These are phyloP conservation scores for Sisymbrium altissimum DNA, from an alignment of 345 rosid genomes.

Conservation along the genomic window DNA sequence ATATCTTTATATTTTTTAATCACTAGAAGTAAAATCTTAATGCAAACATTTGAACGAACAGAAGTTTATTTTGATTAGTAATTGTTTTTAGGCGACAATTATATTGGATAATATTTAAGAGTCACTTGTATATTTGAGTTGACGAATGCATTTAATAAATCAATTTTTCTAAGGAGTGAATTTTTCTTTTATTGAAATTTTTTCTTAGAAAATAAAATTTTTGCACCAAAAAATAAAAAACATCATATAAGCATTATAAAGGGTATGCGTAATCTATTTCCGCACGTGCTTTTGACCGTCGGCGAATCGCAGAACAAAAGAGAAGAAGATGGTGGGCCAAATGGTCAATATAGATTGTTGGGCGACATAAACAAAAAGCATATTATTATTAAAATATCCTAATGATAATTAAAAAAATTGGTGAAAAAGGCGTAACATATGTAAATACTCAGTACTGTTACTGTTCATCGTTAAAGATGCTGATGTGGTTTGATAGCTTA, in stretches of 20 bases:
- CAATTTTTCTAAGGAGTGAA: not conserved
- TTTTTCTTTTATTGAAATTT: too few species aligned
- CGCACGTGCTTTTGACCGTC: slow-evolving; percentile 28
- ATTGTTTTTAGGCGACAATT: not conserved
- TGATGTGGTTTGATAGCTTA: slow-evolving; percentile 28
- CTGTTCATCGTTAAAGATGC: slow-evolving; percentile 9
- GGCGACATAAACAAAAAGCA: not conserved
- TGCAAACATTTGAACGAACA: not conserved
- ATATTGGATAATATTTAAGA: not conserved
- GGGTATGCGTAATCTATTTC: not conserved
- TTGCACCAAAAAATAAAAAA: too few species aligned
- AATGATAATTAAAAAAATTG: not conserved
- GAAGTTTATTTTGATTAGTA: not conserved
- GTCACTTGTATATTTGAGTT: not conserved
- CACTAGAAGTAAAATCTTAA: not conserved
- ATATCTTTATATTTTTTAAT: not conserved
- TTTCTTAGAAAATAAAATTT: too few species aligned
- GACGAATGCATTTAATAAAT: not conserved
- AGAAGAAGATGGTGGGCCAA: slow-evolving; percentile 24
- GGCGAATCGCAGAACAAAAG: slow-evolving; percentile 24
- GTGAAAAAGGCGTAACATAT: slow-evolving; percentile 6
- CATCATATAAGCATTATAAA: slow-evolving; percentile 12
- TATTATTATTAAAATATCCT: not conserved
- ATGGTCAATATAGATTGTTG: not conserved
- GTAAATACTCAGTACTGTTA: slow-evolving; percentile 23